Evolutionary conservation across 1,284 basidiomycete species (phyloP).

Genomic region (Trichosporon faecale): DNA sequence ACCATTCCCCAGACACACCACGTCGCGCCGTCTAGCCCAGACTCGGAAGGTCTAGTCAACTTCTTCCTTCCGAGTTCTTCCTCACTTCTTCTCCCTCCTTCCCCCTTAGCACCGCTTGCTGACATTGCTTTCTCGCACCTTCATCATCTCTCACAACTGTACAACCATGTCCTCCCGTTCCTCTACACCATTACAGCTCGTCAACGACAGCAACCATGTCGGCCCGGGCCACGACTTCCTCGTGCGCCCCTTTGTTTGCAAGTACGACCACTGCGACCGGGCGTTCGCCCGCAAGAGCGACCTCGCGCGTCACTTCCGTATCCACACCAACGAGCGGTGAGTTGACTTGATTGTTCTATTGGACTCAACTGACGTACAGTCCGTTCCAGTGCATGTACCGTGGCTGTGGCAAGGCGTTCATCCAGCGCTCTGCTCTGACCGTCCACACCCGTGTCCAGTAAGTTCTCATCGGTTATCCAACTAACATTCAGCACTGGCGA

Average conservation of each 20-base stretch:
- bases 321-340: constrained; percentile 53
- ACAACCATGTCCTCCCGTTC: not conserved
- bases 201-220: constrained; percentile 47
- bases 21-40: not conserved
- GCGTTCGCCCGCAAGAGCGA: constrained; percentile 56
- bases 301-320: constrained; percentile 54
- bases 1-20: not conserved
- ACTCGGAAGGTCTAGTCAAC: constrained; percentile 17
- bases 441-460: constrained; percentile 55
- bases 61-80: constrained; percentile 10
- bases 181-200: constrained; percentile 34
- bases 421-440: constrained; percentile 52
- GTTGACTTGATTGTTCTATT: too few species aligned
- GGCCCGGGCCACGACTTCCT: constrained; percentile 39
- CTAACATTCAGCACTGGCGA: constrained; percentile 55
- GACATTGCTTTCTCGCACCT: not conserved
- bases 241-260: constrained; percentile 49
- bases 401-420: constrained; percentile 51
- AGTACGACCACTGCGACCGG: constrained; percentile 51
- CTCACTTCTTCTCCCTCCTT: not conserved
- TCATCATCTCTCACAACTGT: constrained; percentile 4
- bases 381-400: constrained; percentile 48
- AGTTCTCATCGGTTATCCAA: constrained; percentile 22
- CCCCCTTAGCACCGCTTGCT: not conserved
- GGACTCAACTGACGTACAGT: constrained; percentile 29